Evolutionary conservation across 2,329 filamentous ascomycete species (phyloP).

Genomic region (Cordyceps tenuipes): DNA sequence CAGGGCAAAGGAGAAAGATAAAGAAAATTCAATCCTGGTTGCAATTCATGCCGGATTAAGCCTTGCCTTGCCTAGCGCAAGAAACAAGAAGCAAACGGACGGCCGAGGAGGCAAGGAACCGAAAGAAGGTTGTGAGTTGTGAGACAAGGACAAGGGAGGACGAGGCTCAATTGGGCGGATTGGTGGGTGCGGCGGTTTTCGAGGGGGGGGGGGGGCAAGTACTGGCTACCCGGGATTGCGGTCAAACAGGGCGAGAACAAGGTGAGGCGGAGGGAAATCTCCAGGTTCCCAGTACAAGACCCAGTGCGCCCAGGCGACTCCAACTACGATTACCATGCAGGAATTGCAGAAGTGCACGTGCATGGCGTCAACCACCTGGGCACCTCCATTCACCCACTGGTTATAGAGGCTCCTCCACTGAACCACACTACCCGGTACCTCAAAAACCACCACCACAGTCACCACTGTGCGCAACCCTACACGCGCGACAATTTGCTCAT

Average conservation of each 20-base stretch:
- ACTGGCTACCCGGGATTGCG: background rate
- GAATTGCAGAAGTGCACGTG: background rate
- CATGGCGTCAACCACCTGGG: background rate
- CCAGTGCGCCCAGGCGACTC: background rate
- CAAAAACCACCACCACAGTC: too few species aligned
- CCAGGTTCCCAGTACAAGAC: background rate
- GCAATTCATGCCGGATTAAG: background rate
- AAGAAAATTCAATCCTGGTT: too few species aligned
- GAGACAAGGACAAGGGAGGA: too few species aligned
- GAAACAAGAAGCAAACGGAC: background rate
- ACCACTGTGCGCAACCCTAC: background rate
- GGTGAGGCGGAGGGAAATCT: background rate
- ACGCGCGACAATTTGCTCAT: too few species aligned
- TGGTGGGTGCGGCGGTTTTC: background rate
- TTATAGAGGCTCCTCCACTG: background rate
- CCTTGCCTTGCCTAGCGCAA: background rate
- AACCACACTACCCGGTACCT: background rate
- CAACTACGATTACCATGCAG: background rate
- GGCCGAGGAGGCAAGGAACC: background rate
- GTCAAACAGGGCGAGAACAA: too few species aligned
- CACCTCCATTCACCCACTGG: too few species aligned
- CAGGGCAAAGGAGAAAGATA: too few species aligned
- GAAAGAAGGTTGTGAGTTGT: too few species aligned
- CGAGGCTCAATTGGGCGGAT: background rate
- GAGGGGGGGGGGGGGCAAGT: background rate